These are phyloP conservation scores for Heliamphora pulchella DNA, from an alignment of 179 eudicot genomes.

Conservation along the genomic window DNA sequence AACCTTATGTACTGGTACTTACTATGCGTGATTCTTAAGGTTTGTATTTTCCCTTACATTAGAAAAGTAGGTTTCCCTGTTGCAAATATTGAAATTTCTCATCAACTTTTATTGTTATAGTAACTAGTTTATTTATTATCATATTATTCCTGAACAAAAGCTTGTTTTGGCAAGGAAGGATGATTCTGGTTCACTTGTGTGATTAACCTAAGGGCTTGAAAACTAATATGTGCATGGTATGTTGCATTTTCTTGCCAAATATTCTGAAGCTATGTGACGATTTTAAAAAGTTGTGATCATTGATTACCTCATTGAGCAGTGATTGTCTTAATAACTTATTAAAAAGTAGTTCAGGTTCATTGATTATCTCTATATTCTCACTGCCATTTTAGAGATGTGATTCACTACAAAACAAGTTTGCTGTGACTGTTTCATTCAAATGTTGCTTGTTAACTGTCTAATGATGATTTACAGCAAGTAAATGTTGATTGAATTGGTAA, in stretches of 20 bases:
- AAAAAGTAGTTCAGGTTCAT: background rate
- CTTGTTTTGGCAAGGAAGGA: conserved; percentile 71
- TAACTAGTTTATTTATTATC: background rate
- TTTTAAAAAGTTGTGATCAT: background rate
- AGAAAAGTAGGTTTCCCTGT: background rate
- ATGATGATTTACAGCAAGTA: background rate
- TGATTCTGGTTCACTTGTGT: conserved; percentile 90
- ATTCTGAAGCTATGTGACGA: background rate
- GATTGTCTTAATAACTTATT: background rate
- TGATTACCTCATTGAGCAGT: background rate
- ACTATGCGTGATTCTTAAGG: background rate
- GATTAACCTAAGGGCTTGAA: conserved; percentile 99
- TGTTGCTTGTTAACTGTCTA: conserved; percentile 5
- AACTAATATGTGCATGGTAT: conserved; percentile 96
- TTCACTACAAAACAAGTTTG: background rate
- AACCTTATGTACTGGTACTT: no score
- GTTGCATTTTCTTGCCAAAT: conserved; percentile 11
- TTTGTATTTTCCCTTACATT: background rate
- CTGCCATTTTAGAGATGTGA: background rate
- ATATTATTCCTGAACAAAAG: background rate
- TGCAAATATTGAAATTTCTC: background rate
- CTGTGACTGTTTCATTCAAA: background rate
- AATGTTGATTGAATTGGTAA: background rate
- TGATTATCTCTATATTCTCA: background rate
- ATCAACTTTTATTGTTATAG: background rate